Evolutionary conservation across 2,329 filamentous ascomycete species (phyloP).

Genomic region (Hortaea sp.): DNA sequence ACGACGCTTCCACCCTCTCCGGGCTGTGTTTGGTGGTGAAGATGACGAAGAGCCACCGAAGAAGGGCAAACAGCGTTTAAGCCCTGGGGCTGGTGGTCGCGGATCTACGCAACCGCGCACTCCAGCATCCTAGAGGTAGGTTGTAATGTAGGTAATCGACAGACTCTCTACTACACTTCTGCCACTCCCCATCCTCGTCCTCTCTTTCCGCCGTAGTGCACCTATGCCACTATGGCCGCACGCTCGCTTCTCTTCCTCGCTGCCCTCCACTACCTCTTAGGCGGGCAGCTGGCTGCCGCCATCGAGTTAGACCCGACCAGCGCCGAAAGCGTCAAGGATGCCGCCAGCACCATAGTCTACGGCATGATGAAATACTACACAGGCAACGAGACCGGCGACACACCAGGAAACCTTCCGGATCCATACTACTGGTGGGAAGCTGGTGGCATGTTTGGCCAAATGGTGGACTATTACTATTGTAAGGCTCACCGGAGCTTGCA

Average conservation of each 20-base stretch:
- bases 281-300: conserved; percentile 3
- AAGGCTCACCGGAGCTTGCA: background rate
- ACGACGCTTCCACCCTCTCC: background rate
- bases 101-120: background rate
- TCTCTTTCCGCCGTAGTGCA: background rate
- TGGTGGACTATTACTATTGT: conserved; percentile 59
- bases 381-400: conserved; percentile 41
- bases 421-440: conserved; percentile 72
- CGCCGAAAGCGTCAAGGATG: conserved; percentile 34
- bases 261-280: background rate
- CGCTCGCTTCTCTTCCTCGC: background rate
- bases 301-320: conserved; percentile 8
- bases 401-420: conserved; percentile 46
- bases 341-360: conserved; percentile 33
- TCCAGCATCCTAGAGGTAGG: background rate
- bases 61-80: background rate
- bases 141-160: too few relatives aligned
- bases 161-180: background rate
- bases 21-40: background rate
- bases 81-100: background rate
- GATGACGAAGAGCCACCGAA: background rate
- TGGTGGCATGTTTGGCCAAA: conserved; percentile 50
- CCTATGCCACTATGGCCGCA: background rate
- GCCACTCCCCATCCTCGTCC: background rate
- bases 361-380: conserved; percentile 41